Conservation (phyloP, 768 basidiomycete species). For the Cystofilobasidium bisporidii region DNA sequence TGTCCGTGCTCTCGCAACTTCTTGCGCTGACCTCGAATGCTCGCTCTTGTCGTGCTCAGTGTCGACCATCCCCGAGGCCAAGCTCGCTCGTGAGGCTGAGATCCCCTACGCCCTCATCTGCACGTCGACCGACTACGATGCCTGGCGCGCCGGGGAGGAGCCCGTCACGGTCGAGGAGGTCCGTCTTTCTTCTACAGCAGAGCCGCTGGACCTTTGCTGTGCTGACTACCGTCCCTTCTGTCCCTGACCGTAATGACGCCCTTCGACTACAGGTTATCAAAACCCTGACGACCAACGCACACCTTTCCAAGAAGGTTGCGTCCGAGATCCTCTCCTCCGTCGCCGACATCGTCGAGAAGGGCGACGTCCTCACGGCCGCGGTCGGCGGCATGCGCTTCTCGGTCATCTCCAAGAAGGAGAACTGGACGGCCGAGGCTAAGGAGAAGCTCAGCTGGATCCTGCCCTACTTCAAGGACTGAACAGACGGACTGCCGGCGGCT, state of each 20-base stretch:
- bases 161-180: slow-evolving; percentile 66
- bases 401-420: slow-evolving; percentile 26
- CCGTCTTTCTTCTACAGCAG: not conserved
- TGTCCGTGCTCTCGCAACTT: not conserved
- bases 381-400: slow-evolving; percentile 61
- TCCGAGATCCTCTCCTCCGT: slow-evolving; percentile 41
- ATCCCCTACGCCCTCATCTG: slow-evolving; percentile 86
- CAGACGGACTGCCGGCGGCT: too few relatives aligned
- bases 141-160: slow-evolving; percentile 72
- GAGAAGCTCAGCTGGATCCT: slow-evolving; percentile 25
- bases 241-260: too few relatives aligned
- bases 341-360: slow-evolving; percentile 50
- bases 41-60: too few relatives aligned
- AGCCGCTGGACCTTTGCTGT: not conserved
- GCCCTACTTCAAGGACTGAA: slow-evolving; percentile 23
- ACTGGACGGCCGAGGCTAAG: slow-evolving; percentile 20
- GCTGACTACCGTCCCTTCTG: not conserved
- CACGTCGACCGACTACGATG: slow-evolving; percentile 79
- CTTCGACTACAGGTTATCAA: slow-evolving; percentile 85
- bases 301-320: slow-evolving; percentile 59
- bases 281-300: slow-evolving; percentile 74
- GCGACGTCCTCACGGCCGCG: slow-evolving; percentile 56
- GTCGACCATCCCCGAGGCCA: slow-evolving; percentile 63
- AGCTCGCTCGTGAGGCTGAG: slow-evolving; percentile 90
- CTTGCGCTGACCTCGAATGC: too few relatives aligned